phyloP scores from a whole-genome alignment of 805 yeast genomes.

The Starmerella stigmatis region DNA sequence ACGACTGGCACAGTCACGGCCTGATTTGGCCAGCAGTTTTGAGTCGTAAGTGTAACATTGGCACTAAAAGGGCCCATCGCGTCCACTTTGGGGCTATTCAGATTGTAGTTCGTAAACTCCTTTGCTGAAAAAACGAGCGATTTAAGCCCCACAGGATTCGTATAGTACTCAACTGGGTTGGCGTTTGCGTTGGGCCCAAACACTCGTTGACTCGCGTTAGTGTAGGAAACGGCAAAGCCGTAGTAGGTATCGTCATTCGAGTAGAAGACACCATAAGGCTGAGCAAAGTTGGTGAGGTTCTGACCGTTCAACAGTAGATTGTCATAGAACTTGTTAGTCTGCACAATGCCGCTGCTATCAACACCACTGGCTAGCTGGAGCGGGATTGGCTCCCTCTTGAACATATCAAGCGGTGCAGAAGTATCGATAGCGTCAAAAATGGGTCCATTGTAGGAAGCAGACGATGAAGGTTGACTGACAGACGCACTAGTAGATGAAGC shows the following conservation, averaged over 20 bases:
- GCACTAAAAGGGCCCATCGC: slow-evolving; percentile 45
- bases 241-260: slow-evolving; percentile 34
- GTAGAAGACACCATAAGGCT: slow-evolving; percentile 60
- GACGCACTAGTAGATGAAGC: neutral
- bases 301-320: slow-evolving; percentile 52
- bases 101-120: slow-evolving; percentile 34
- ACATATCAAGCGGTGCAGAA: slow-evolving; percentile 38
- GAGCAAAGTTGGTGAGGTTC: slow-evolving; percentile 46
- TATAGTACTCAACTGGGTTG: slow-evolving; percentile 37
- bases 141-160: slow-evolving; percentile 45
- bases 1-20: slow-evolving; percentile 44
- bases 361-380: slow-evolving; percentile 41
- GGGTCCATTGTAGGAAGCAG: slow-evolving; percentile 29
- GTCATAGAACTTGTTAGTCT: slow-evolving; percentile 69
- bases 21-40: slow-evolving; percentile 14
- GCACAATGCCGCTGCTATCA: slow-evolving; percentile 38
- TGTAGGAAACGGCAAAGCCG: slow-evolving; percentile 57
- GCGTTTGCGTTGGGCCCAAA: slow-evolving; percentile 39
- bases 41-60: slow-evolving; percentile 35
- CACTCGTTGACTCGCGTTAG: slow-evolving; percentile 38
- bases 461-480: neutral
- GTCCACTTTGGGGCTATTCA: slow-evolving; percentile 28
- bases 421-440: slow-evolving; percentile 44
- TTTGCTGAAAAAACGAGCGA: slow-evolving; percentile 49
- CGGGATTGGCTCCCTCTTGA: slow-evolving; percentile 39